Conservation (phyloP, 805 yeast species). For the Debaryomyces castellii region DNA sequence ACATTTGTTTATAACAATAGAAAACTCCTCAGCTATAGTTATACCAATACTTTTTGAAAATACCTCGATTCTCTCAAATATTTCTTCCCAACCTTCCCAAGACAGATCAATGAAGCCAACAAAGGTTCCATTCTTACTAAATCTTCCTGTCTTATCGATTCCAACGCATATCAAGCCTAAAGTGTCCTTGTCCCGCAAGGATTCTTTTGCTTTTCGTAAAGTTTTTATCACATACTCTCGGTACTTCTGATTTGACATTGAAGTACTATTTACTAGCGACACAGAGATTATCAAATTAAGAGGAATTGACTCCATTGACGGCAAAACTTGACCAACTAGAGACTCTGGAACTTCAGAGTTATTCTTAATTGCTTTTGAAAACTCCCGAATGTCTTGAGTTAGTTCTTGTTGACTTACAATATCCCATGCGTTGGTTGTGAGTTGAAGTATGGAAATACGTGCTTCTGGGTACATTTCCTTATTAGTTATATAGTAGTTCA, state of each 20-base stretch:
- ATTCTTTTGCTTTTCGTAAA: slow-evolving; percentile 23
- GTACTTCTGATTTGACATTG: slow-evolving; percentile 26
- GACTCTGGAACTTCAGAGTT: slow-evolving; percentile 44
- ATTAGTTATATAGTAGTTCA: slow-evolving; percentile 13
- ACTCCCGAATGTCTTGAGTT: slow-evolving; percentile 40
- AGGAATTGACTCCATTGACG: slow-evolving; percentile 39
- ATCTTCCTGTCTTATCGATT: slow-evolving; percentile 37
- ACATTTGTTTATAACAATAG: slow-evolving; percentile 25
- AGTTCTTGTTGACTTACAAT: slow-evolving; percentile 31
- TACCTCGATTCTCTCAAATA: slow-evolving; percentile 37
- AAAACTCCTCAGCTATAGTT: slow-evolving; percentile 21
- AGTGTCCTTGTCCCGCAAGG: slow-evolving; percentile 37
- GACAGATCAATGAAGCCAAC: slow-evolving; percentile 43
- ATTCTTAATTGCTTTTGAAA: slow-evolving; percentile 33
- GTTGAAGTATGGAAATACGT: slow-evolving; percentile 38
- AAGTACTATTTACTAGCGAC: slow-evolving; percentile 34
- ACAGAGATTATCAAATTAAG: slow-evolving; percentile 44
- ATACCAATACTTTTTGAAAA: slow-evolving; percentile 15
- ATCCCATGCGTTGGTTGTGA: slow-evolving; percentile 53
- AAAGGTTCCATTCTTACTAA: slow-evolving; percentile 41
- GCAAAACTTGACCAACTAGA: slow-evolving; percentile 35
- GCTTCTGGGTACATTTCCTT: slow-evolving; percentile 7
- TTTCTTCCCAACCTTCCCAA: slow-evolving; percentile 52
- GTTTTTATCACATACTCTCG: slow-evolving; percentile 16
- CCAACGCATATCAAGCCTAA: slow-evolving; percentile 52